A percentile compares a stretch with the other conserved stretches of the same genome.
These are phyloP conservation scores for Phytophthora macrochlamydospora DNA, from an alignment of 352 stramenopile species.

Conservation along the genomic window DNA sequence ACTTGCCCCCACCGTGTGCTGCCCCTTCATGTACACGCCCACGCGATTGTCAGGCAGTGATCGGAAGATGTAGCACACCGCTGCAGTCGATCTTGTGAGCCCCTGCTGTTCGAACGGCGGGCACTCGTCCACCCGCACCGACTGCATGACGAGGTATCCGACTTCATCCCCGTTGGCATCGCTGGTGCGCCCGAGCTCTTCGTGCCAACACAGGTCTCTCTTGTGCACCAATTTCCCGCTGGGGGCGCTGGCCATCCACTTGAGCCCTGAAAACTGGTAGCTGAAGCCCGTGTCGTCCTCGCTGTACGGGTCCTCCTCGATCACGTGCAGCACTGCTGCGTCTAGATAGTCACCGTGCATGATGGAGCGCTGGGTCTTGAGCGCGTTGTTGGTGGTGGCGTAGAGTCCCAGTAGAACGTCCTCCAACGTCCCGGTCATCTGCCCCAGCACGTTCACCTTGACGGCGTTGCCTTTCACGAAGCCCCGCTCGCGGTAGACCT, in stretches of 20 bases:
- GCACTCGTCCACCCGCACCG: conserved; percentile 52
- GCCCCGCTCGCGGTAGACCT: conserved; percentile 64
- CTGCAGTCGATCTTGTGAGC: conserved; percentile 52
- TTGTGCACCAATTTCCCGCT: conserved; percentile 66
- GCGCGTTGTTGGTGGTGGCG: conserved; percentile 41
- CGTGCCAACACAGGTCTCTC: conserved; percentile 68
- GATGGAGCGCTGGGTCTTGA: conserved; percentile 71
- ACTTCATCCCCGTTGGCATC: conserved; percentile 57
- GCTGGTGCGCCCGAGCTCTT: conserved; percentile 58
- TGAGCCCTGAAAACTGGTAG: conserved; percentile 62
- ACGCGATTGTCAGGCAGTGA: conserved; percentile 52
- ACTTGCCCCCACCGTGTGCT: conserved; percentile 61
- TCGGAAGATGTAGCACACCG: conserved; percentile 73
- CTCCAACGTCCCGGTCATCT: conserved; percentile 54
- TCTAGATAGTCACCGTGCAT: conserved; percentile 67
- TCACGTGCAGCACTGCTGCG: conserved; percentile 56
- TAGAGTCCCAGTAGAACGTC: conserved; percentile 70
- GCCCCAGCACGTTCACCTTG: conserved; percentile 57
- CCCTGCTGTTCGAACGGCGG: conserved; percentile 63
- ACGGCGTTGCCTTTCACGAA: conserved; percentile 54
- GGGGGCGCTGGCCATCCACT: conserved; percentile 58
- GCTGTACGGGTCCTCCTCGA: conserved; percentile 55
- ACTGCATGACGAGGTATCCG: conserved; percentile 70
- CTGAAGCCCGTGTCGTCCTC: conserved; percentile 59
- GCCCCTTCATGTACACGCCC: conserved; percentile 68